A percentile compares a stretch with the other conserved stretches of the same genome.
Evolutionary conservation across 805 yeast genomes (phyloP).

Genomic region (Grigorovia humatica): DNA sequence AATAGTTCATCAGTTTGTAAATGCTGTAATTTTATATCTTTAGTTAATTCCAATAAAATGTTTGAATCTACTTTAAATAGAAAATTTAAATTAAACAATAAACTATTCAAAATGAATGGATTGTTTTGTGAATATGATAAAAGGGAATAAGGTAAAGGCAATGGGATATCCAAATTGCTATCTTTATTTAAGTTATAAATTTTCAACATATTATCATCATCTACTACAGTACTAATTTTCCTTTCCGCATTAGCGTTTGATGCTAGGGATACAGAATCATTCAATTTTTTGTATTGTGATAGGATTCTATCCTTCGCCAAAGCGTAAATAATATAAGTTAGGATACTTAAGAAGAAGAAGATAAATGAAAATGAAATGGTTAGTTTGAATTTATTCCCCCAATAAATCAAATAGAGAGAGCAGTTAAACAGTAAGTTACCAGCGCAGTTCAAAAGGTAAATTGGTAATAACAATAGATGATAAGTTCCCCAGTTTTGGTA

Average conservation of each 20-base stretch:
- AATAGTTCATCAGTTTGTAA: constrained; percentile 68
- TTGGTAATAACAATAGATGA: background rate
- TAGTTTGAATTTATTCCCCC: background rate
- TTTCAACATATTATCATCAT: background rate
- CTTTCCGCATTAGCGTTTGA: background rate
- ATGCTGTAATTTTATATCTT: constrained; percentile 82
- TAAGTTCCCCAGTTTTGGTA: background rate
- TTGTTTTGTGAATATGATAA: background rate
- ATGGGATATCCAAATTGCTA: background rate
- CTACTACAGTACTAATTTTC: constrained; percentile 5
- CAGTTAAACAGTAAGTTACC: background rate
- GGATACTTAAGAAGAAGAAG: constrained; percentile 6
- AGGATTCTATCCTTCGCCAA: constrained; percentile 16
- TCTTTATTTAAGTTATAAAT: background rate
- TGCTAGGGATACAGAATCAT: background rate
- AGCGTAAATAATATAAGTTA: constrained; percentile 12
- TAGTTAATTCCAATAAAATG: constrained; percentile 52
- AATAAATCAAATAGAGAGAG: background rate
- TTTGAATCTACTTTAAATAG: background rate
- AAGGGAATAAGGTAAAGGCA: background rate
- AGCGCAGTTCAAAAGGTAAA: background rate
- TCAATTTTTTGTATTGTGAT: constrained; percentile 16
- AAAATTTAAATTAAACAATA: background rate
- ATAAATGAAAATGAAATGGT: constrained; percentile 14
- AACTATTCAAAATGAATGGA: background rate